A percentile compares a stretch with the other conserved stretches of the same genome.
These are phyloP conservation scores for Pythium folliculosum DNA, from an alignment of 352 stramenopile species.

Conservation along the genomic window DNA sequence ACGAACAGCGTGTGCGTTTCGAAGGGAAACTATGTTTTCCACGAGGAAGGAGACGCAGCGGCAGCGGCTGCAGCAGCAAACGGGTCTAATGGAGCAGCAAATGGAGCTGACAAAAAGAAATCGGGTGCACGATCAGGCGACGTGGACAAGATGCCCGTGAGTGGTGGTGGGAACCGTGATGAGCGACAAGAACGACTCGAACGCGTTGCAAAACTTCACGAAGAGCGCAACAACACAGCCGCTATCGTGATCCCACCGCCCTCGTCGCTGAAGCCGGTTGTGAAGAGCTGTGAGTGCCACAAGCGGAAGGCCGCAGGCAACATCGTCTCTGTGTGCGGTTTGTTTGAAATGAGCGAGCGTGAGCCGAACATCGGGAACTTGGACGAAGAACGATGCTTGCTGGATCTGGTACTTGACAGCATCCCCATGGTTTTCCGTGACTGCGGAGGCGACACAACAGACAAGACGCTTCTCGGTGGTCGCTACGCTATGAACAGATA, in stretches of 20 bases:
- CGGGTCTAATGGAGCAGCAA: slow-evolving; percentile 13
- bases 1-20: slow-evolving; percentile 65
- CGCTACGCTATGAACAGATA: slow-evolving; percentile 75
- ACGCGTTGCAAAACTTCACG: slow-evolving; percentile 58
- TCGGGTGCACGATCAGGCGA: slow-evolving; percentile 20
- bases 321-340: slow-evolving; percentile 55
- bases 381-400: slow-evolving; percentile 73
- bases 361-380: slow-evolving; percentile 77
- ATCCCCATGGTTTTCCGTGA: slow-evolving; percentile 88
- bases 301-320: slow-evolving; percentile 20
- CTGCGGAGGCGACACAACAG: slow-evolving; percentile 80
- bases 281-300: slow-evolving; percentile 37
- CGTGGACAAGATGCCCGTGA: slow-evolving; percentile 67
- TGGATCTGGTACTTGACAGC: slow-evolving; percentile 83
- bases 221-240: slow-evolving; percentile 63
- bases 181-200: slow-evolving; percentile 72
- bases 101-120: slow-evolving; percentile 15
- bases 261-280: slow-evolving; percentile 9
- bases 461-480: slow-evolving; percentile 84
- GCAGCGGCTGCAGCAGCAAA: background rate
- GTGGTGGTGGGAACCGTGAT: slow-evolving; percentile 56
- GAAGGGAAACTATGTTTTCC: slow-evolving; percentile 78
- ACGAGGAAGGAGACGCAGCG: slow-evolving; percentile 47
- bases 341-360: slow-evolving; percentile 79
- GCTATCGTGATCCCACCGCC: slow-evolving; percentile 17